Evolutionary conservation across 108 stramenopile genomes (phyloP), one percentile per base, ranked within the genome.

Genomic region (Schizochytrium sp.): DNA sequence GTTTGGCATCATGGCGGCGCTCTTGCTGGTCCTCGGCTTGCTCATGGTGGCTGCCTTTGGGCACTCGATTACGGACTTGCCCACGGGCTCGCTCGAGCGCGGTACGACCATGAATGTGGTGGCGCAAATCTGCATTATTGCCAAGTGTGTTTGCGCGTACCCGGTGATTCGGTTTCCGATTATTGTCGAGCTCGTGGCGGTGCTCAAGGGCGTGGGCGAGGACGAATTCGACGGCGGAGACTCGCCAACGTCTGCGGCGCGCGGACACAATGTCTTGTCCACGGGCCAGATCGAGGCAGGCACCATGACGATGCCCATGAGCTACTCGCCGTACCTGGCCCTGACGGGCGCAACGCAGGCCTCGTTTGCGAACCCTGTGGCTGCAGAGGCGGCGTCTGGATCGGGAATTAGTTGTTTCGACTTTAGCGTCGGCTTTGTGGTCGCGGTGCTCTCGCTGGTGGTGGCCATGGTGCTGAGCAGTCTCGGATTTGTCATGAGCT

Each of bases 121-220:
- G 12, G 76, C 48, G 6, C 76, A 83, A 23, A 47, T 83, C 45
- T 53, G 45, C 25, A 83, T 83, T 12, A 53, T 83, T 47, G 48
- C 51, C 45, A 83, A 83, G 76, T 47, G 76, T 4, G 51, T 83
- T 6, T 53, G 48, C 45, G 45, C 76, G 1, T 83, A 83, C 51
- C 76, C 76, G n/a, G 76, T 83, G 76, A 83, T 83, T 53, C 48
- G 48, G 43, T 83, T 53, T 23, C 76, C 76, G 12, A 83, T 83
- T 45, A 53, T 83, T 18, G 51, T 53, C 25, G 76, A 83, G 76
- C 76, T 83, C 28, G 76, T 53, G 45, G 51, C 18, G 18, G 48
- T 83, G 48, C 51, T 83, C n/a, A 28, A 41, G 34, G 41, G 41
- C 63, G 25, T 28, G 63, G 34, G 63, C 3, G 63, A 69, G 63